Evolutionary conservation across 192 early-diverging fungal species (phyloP).

Genomic region (Oehlia diaphana): DNA sequence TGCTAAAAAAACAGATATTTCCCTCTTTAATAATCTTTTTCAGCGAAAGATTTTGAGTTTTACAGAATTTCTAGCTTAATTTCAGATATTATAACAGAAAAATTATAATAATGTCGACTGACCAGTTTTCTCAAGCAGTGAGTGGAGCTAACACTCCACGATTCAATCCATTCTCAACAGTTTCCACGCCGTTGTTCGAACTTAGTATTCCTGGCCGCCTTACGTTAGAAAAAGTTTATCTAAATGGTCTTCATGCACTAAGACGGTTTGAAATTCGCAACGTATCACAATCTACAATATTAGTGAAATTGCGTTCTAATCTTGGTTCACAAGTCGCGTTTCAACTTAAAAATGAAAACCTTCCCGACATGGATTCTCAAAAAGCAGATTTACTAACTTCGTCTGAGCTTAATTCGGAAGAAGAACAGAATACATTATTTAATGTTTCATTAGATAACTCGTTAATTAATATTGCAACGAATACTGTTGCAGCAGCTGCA

Average conservation of each 20-base stretch:
- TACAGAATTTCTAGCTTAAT: background rate
- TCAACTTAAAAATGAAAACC: conserved; percentile 85
- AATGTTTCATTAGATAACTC: conserved; percentile 4
- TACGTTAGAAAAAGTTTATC: conserved; percentile 76
- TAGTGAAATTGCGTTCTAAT: conserved; percentile 79
- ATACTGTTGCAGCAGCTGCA: conserved; percentile 64
- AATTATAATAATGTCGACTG: background rate
- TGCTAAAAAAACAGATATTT: too few relatives aligned
- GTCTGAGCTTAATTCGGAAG: background rate
- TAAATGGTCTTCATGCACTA: conserved; percentile 80
- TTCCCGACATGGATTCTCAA: conserved; percentile 58
- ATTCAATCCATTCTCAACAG: background rate
- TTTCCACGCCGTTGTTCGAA: conserved; percentile 37
- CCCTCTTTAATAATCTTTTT: background rate
- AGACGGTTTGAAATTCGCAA: conserved; percentile 73
- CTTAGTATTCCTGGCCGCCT: conserved; percentile 59
- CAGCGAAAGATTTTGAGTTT: background rate
- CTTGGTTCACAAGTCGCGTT: conserved; percentile 78
- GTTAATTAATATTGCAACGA: conserved; percentile 51
- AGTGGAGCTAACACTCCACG: background rate
- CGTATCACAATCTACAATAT: conserved; percentile 52
- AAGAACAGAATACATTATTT: background rate
- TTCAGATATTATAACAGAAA: background rate
- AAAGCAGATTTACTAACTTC: conserved; percentile 27
- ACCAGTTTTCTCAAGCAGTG: background rate